A percentile compares a stretch with the other conserved stretches of the same genome.
phyloP scores from a whole-genome alignment of 1,284 basidiomycete genomes.

The Ganoderma lingzhi region DNA sequence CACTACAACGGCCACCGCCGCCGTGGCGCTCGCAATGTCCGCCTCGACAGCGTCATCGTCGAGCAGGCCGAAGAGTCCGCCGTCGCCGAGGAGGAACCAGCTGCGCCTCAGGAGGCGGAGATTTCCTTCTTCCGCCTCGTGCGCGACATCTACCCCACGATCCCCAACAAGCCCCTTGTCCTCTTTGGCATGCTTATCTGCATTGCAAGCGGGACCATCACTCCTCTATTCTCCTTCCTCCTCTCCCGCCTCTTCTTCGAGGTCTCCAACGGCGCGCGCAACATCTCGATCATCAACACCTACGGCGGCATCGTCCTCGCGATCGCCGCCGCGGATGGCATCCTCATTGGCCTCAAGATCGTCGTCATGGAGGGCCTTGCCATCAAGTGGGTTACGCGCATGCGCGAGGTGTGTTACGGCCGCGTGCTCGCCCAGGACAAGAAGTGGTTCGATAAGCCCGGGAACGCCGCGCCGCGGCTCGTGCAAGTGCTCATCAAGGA shows the following conservation, averaged over 20 bases:
- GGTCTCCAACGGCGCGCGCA: conserved; percentile 74
- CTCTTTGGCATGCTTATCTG: conserved; percentile 73
- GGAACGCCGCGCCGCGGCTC: conserved; percentile 72
- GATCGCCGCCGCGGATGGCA: conserved; percentile 79
- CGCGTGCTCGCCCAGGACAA: conserved; percentile 86
- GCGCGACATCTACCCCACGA: conserved; percentile 69
- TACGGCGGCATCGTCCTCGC: conserved; percentile 76
- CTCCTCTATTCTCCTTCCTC: conserved; percentile 91
- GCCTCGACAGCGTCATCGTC: conserved; percentile 46
- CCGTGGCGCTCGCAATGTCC: conserved; percentile 51
- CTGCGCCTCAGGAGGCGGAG: conserved; percentile 33
- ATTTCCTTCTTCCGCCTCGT: conserved; percentile 59
- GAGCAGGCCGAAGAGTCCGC: conserved; percentile 35
- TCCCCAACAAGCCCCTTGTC: conserved; percentile 80
- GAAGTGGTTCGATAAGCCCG: conserved; percentile 84
- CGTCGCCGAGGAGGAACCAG: conserved; percentile 20
- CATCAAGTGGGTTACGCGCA: conserved; percentile 77
- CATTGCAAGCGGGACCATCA: conserved; percentile 81
- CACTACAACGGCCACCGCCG: conserved; percentile 41
- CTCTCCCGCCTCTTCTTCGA: conserved; percentile 86
- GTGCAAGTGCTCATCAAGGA: conserved; percentile 90
- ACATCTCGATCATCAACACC: conserved; percentile 72
- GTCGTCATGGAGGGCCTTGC: conserved; percentile 80
- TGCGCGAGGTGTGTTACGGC: conserved; percentile 69
- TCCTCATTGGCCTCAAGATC: conserved; percentile 78